Base-by-base conservation (phyloP, 352 stramenopile species). In the Pythium diclinum region DNA sequence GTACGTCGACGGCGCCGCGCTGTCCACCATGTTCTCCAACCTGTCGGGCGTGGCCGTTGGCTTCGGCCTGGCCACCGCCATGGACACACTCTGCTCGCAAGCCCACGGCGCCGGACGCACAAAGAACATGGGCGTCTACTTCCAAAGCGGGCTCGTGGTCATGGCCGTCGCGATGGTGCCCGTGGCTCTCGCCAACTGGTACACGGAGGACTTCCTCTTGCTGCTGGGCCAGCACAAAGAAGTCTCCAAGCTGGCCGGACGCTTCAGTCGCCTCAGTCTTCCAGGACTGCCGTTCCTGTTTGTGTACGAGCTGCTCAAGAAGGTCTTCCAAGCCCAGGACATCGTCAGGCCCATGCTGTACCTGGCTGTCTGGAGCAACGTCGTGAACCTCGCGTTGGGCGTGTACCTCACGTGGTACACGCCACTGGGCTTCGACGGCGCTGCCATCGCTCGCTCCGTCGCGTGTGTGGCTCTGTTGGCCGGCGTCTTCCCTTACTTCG, bases 71-170 rank as follows among this genome's bases (percentile, higher is more conserved):
- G 76, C 87, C 6, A 94, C 87, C 7, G 89, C 88, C 14, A 85
- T 97, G 75, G 90, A 97, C 69, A 97, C 90, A 61, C 72, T 97
- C 0, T 96, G 87, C 58, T 85, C 86, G 10, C 82, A 95, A 67
- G 86, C 89, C 47, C 89, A 84, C 58, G 89, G 89, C 40, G 88
- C 90, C 38, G 81, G 78, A 3, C 85, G 82, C 25, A 59, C 76
- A 0, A 68, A 76, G 30, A 85, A 91, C 48, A 83, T 97, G 56
- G 90, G 90, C 10, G 87, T 92, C 14, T 97, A 96, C 59, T 74
- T 95, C 42, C 85, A 96, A 55, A 93, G 79, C 38, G 87, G 85
- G 1, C 42, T 93, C 6, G 69, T 94, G 32, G 78, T 96, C 25
- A 67, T 96, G n/a, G 74, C 72, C 0, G 21, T 87, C 10, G 67